These are phyloP conservation scores for Phanerodontia chrysosporium DNA, from an alignment of 768 basidiomycete genomes.

Conservation along the genomic window DNA sequence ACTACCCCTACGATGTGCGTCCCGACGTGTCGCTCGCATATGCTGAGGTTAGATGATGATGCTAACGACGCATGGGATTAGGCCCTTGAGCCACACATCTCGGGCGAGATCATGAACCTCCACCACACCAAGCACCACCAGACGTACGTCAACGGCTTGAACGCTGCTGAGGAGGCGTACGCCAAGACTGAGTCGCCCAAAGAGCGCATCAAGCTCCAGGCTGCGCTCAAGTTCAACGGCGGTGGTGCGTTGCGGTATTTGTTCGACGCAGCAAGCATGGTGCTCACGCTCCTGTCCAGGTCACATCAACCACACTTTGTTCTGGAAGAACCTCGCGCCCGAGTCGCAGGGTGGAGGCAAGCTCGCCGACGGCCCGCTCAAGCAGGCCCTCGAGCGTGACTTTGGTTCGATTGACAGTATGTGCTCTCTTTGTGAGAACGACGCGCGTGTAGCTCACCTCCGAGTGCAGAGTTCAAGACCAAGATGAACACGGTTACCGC, in stretches of 20 bases:
- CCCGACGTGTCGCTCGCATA: not conserved
- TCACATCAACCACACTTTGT: conserved; percentile 92
- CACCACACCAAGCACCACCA: conserved; percentile 93
- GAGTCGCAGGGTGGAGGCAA: conserved; percentile 56
- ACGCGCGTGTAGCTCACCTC: not conserved
- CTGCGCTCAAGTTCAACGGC: conserved; percentile 97
- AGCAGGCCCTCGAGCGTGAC: conserved; percentile 68
- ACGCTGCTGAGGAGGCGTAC: conserved; percentile 87
- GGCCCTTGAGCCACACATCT: conserved; percentile 93
- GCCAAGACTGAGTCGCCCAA: conserved; percentile 59
- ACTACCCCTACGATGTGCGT: conserved; percentile 75
- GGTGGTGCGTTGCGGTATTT: conserved; percentile 79
- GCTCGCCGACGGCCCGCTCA: conserved; percentile 62
- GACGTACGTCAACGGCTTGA: conserved; percentile 91
- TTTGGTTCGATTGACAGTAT: conserved; percentile 79
- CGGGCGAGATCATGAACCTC: conserved; percentile 87
- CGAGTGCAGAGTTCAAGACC: conserved; percentile 61
- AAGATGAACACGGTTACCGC: conserved; percentile 84
- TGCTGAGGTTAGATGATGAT: conserved; percentile 61
- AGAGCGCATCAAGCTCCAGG: conserved; percentile 79
- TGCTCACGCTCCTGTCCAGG: conserved; percentile 37
- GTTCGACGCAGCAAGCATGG: too few relatives aligned
- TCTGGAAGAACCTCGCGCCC: conserved; percentile 97
- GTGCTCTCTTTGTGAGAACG: not conserved
- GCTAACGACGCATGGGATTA: conserved; percentile 43